Evolutionary conservation across 1,139 yeast genomes (phyloP), one percentile per base, ranked within the genome.

Genomic region (Pichia sp.): DNA sequence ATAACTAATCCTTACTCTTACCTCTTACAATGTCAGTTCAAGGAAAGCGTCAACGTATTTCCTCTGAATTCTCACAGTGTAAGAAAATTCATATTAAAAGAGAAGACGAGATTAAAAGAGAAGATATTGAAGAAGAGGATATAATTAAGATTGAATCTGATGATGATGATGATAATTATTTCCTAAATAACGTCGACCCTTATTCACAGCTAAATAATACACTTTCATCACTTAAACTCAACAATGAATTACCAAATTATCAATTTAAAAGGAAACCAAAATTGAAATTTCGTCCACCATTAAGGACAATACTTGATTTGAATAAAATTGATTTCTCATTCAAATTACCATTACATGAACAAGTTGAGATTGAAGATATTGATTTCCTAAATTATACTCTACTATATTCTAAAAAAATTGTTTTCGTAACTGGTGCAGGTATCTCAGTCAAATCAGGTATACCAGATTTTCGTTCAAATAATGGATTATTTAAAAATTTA

Each of bases 371-470:
- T 20, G 61, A 61, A 28, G 71, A 68, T 45, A 56, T 68, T 10
- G 58, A 63, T 10, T 72, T 71, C 45, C 49, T 72, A 18, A 67
- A 63, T 37, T 63, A 67, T 48, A 68, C 71, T 1, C 47, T 82
- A 11, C 68, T 64, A 50, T 68, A 78, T 52, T 61, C 72, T n/a
- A 64, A 60, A 41, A 62, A 60, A 40, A 70, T 65, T 64, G 68
- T 81, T 1, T 69, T 77, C 18, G 69, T 86, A 28, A 77, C 91
- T 0, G 96, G 96, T 4, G 96, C 96, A 10, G 96, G 96, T 4
- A 77, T 84, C 25, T 84, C 95, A 22, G 91, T 89, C 44, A 84
- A 84, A 34, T 86, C 94, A 0, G 96, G 96, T 3, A 85, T 86
- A 33, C 95, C 95, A 2, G 96, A 86, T 58, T 86, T 86, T 57